A percentile compares a stretch with the other conserved stretches of the same genome.
Evolutionary conservation across 2,329 filamentous ascomycete genomes (phyloP).

Genomic region (Neofusicoccum laricinum): DNA sequence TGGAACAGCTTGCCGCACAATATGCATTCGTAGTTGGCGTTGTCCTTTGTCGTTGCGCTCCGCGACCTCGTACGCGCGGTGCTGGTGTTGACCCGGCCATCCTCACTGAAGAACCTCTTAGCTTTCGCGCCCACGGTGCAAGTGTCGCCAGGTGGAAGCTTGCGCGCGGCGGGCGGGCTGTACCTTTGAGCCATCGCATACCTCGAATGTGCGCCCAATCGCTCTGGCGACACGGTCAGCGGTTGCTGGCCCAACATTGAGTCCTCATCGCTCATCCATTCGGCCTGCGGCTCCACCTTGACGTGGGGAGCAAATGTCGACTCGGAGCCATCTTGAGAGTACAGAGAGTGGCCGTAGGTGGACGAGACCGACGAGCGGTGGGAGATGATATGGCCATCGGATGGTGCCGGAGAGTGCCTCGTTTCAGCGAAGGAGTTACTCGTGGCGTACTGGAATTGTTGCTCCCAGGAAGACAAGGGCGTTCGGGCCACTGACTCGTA

Average conservation of each 20-base stretch:
- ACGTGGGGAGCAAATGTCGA: constrained; percentile 25
- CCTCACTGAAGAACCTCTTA: neutral
- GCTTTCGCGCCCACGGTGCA: neutral
- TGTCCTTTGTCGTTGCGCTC: constrained; percentile 57
- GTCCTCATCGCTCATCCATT: constrained; percentile 28
- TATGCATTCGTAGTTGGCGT: constrained; percentile 70
- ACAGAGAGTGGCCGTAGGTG: constrained; percentile 31
- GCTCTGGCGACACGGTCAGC: constrained; percentile 33
- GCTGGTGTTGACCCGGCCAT: constrained; percentile 2
- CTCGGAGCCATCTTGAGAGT: constrained; percentile 32
- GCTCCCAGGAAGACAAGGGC: neutral
- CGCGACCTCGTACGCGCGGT: constrained; percentile 16
- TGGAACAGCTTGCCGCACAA: constrained; percentile 78
- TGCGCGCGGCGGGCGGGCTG: neutral
- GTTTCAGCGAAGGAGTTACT: neutral
- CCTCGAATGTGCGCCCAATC: constrained; percentile 21
- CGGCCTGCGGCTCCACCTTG: constrained; percentile 27
- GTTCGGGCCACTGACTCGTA: neutral
- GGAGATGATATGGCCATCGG: constrained; percentile 21
- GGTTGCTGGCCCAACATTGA: constrained; percentile 18
- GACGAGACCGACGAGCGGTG: constrained; percentile 35
- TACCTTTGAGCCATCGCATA: neutral
- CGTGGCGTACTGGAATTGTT: neutral
- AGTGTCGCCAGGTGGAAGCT: neutral
- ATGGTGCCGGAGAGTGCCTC: constrained; percentile 10